These are phyloP conservation scores for Coccinonectria pachysandricola DNA, from an alignment of 2,329 filamentous ascomycete species.

Conservation along the genomic window DNA sequence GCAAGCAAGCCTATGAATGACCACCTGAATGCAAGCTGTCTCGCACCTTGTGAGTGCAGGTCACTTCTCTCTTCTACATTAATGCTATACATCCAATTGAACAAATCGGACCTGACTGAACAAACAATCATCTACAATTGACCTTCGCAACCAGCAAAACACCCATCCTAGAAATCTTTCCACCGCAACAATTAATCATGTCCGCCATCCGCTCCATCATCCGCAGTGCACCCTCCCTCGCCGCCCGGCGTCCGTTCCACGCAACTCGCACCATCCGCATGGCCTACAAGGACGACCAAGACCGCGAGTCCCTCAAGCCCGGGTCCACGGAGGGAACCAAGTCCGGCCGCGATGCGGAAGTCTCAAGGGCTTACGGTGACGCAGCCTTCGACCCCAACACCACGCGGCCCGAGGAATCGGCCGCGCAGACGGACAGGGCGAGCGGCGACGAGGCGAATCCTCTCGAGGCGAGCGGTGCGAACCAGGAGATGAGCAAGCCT, in stretches of 20 bases:
- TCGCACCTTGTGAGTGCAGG: too few species aligned
- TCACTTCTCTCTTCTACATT: too few species aligned
- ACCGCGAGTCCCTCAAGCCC: slow-evolving; percentile 55
- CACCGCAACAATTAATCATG: slow-evolving; percentile 8
- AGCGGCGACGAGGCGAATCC: slow-evolving; percentile 22
- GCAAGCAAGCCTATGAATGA: too few species aligned
- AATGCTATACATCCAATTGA: too few species aligned
- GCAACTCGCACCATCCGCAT: slow-evolving; percentile 14
- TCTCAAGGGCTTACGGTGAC: slow-evolving; percentile 41
- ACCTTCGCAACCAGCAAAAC: too few species aligned
- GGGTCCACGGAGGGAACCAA: slow-evolving; percentile 57
- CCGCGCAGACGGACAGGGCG: slow-evolving; percentile 36
- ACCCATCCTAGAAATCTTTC: too few species aligned
- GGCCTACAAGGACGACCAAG: slow-evolving; percentile 42
- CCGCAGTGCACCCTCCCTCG: slow-evolving; percentile 8
- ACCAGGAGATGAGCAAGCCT: slow-evolving; percentile 32
- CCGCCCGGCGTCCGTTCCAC: slow-evolving; percentile 23
- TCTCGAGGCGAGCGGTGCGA: slow-evolving; percentile 34
- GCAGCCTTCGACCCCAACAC: slow-evolving; percentile 60
- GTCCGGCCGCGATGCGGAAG: slow-evolving; percentile 53
- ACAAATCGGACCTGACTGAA: too few species aligned
- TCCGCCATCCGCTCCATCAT: slow-evolving; percentile 12
- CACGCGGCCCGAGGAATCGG: slow-evolving; percentile 56
- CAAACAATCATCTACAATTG: too few species aligned
- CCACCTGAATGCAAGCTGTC: too few species aligned